Evolutionary conservation across 2,329 filamentous ascomycete genomes (phyloP), one percentile per base, ranked within the genome.

Genomic region (Alternaria ethzedia): DNA sequence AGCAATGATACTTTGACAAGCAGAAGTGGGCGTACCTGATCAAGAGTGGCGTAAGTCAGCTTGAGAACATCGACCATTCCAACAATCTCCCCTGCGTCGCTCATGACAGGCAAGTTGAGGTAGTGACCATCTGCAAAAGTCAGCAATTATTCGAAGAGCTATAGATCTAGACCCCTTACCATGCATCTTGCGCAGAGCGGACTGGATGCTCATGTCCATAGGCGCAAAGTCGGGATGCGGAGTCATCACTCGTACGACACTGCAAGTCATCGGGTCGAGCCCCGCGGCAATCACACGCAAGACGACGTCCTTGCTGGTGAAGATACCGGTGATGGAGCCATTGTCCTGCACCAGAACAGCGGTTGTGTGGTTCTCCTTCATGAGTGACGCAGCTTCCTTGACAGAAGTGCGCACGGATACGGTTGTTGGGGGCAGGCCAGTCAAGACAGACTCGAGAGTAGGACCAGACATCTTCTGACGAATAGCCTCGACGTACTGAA

Each of bases 51-150:
- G 81, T 99, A 99, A 21, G 96, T 99, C 75, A 99, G 87, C 84
- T 98, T 98, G 66, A 99, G 88, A 63, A 99, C 96, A 81, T 99
- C 96, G 25, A 99, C 96, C 96, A 99, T 99, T 75, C 96, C 96
- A 62, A 99, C 96, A 77, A 99, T 99, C 82, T 99, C 96, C 68
- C 95, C 96, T 66, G 88, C 87, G 70, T 97, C 94, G 81, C 97
- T 97, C 96, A 99, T 99, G 67, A 99, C 96, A 9, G 96, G 96
- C 47, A 99, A 85, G 80, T 99, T 99, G 59, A 99, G 89, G 81
- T 99, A 99, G 81, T 99, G 96, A 13, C 96, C 96, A 84, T 99
- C 95, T 96, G 69, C 44, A n/a, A 26, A 23, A 47, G 69, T 72
- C 66, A 77, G 54, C 23, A 32, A 54, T 54, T 57, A 51, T 59